phyloP scores from a whole-genome alignment of 2,329 filamentous ascomycete genomes.

The Penicillium sclerotiorum region DNA sequence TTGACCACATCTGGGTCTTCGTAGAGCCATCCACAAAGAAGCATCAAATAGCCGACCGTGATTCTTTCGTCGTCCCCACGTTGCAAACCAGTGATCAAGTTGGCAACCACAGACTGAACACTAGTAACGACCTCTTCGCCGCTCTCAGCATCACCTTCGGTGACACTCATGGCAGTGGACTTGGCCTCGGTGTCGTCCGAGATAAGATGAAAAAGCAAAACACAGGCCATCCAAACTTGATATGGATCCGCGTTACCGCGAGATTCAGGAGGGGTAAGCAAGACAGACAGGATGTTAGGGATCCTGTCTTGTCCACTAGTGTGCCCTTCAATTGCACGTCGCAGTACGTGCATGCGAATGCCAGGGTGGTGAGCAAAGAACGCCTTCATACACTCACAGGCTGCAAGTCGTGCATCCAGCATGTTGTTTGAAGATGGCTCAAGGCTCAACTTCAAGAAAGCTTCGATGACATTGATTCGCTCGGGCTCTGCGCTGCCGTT shows the following conservation, averaged over 20 bases:
- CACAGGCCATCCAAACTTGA: slow-evolving; percentile 84
- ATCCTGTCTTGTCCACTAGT: slow-evolving; percentile 75
- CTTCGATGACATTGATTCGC: slow-evolving; percentile 89
- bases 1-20: slow-evolving; percentile 90
- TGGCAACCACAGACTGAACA: slow-evolving; percentile 83
- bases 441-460: slow-evolving; percentile 79
- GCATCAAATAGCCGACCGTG: slow-evolving; percentile 82
- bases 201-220: slow-evolving; percentile 82
- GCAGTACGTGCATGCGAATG: slow-evolving; percentile 82
- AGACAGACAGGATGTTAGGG: slow-evolving; percentile 82
- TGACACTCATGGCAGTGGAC: slow-evolving; percentile 74
- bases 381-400: slow-evolving; percentile 87
- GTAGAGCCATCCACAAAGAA: slow-evolving; percentile 86
- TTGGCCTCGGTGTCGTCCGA: slow-evolving; percentile 81
- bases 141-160: slow-evolving; percentile 82
- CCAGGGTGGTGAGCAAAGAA: slow-evolving; percentile 83
- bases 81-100: slow-evolving; percentile 79
- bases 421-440: slow-evolving; percentile 66
- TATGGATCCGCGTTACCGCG: slow-evolving; percentile 76
- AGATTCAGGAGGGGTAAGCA: slow-evolving; percentile 68
- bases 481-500: slow-evolving; percentile 51
- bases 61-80: slow-evolving; percentile 77
- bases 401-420: slow-evolving; percentile 80
- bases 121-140: slow-evolving; percentile 95
- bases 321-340: slow-evolving; percentile 87